A percentile compares a stretch with the other conserved stretches of the same genome.
phyloP scores from a whole-genome alignment of 176 grass and related monocot genomes.

The Carex kokanica region DNA sequence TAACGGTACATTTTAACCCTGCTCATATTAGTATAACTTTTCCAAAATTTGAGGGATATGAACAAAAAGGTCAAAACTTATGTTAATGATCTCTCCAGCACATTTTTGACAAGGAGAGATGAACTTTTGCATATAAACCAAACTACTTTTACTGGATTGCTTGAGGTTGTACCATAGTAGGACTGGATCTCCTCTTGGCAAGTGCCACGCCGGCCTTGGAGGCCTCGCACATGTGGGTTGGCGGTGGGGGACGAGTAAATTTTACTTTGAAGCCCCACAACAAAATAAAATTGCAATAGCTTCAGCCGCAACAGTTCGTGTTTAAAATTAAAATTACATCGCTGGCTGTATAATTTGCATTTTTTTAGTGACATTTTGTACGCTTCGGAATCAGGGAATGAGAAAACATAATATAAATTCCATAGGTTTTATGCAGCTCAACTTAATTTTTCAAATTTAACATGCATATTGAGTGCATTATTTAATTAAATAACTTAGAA shows the following conservation, averaged over 20 bases:
- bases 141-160: not conserved
- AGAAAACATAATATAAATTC: not conserved
- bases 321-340: not conserved
- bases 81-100: not conserved
- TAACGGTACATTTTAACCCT: not conserved
- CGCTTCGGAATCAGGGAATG: not conserved
- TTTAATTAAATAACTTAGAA: not conserved
- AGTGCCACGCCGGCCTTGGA: constrained; percentile 1
- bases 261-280: not conserved
- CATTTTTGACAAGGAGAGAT: not conserved
- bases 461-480: not conserved
- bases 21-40: too few species aligned
- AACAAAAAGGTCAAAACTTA: not conserved
- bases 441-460: not conserved
- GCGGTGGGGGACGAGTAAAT: not conserved
- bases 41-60: not conserved
- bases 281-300: not conserved
- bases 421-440: not conserved
- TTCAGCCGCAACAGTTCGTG: not conserved
- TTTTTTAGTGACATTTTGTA: not conserved
- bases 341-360: not conserved
- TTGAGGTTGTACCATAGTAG: not conserved
- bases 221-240: not conserved
- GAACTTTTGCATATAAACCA: not conserved
- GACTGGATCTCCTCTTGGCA: not conserved